Conservation (phyloP, 106 monocot species). For the Ottelia alismoides region DNA sequence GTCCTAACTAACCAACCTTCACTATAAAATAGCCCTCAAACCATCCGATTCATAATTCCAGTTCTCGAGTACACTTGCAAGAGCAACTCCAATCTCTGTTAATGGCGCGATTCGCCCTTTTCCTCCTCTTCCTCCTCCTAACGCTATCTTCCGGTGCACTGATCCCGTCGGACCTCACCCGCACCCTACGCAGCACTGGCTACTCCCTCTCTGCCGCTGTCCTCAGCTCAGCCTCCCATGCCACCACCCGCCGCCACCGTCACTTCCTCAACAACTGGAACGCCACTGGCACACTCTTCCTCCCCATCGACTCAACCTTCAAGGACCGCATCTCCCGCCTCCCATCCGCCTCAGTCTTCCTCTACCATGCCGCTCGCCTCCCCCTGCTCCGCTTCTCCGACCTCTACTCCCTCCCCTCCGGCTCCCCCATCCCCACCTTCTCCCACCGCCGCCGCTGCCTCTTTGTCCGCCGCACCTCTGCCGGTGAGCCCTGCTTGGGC, state of each 20-base stretch:
- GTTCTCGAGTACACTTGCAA: no score
- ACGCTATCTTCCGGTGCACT: not conserved
- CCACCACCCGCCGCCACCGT: not conserved
- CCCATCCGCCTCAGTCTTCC: not conserved
- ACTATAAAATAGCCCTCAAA: no score
- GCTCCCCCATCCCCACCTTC: not conserved
- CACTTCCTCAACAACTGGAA: not conserved
- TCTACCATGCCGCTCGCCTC: not conserved
- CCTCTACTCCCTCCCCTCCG: not conserved
- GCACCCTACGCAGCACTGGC: not conserved
- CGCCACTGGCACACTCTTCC: constrained; percentile 1
- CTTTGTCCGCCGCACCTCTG: not conserved
- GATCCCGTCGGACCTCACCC: not conserved
- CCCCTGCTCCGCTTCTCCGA: not conserved
- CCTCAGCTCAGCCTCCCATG: not conserved
- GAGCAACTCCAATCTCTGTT: no score
- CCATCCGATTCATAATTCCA: no score
- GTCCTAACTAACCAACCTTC: no score
- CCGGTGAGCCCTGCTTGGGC: not conserved
- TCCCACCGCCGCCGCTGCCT: not conserved
- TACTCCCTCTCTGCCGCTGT: not conserved
- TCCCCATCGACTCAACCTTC: not conserved
- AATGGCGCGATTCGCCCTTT: not conserved
- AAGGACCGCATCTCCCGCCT: not conserved
- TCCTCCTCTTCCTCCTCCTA: not conserved